Evolutionary conservation across 2,329 filamentous ascomycete species (phyloP).

Genomic region (Zasmidium cellare): DNA sequence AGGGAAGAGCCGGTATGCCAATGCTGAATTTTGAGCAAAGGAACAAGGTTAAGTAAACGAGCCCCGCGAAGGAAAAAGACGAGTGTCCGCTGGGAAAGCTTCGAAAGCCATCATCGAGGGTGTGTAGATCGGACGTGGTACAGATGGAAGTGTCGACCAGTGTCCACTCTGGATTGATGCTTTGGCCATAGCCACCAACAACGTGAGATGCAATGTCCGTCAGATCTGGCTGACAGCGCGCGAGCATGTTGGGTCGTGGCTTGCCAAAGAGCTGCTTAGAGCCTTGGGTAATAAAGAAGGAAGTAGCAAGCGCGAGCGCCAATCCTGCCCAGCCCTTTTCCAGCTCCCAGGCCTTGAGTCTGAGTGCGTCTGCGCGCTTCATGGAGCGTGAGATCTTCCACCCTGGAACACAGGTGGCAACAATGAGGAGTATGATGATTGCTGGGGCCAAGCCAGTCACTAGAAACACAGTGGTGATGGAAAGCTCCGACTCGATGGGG

Average conservation of each 20-base stretch:
- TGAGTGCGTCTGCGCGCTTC: slow-evolving; percentile 61
- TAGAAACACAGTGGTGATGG: slow-evolving; percentile 63
- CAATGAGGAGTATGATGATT: slow-evolving; percentile 66
- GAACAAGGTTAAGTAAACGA: slow-evolving; percentile 85
- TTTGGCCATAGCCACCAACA: slow-evolving; percentile 61
- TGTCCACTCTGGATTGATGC: slow-evolving; percentile 58
- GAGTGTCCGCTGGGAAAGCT: slow-evolving; percentile 80
- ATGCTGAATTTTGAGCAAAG: slow-evolving; percentile 80
- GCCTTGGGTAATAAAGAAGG: slow-evolving; percentile 80
- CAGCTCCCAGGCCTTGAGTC: slow-evolving; percentile 85
- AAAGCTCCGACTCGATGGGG: slow-evolving; percentile 71
- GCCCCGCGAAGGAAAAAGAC: slow-evolving; percentile 72
- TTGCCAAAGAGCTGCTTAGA: slow-evolving; percentile 75
- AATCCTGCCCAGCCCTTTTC: slow-evolving; percentile 82
- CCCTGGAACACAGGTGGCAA: slow-evolving; percentile 71
- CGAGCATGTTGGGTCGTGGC: slow-evolving; percentile 63
- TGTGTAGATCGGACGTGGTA: slow-evolving; percentile 59
- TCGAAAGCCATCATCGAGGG: slow-evolving; percentile 76
- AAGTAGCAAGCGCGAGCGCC: slow-evolving; percentile 67
- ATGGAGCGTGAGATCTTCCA: slow-evolving; percentile 59
- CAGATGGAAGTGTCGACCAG: slow-evolving; percentile 80
- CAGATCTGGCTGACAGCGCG: slow-evolving; percentile 75
- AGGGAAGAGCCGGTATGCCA: slow-evolving; percentile 66
- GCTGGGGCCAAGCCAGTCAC: slow-evolving; percentile 65
- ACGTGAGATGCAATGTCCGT: slow-evolving; percentile 57